Evolutionary conservation across 2,329 filamentous ascomycete species (phyloP).

Genomic region (Claviceps sp.): DNA sequence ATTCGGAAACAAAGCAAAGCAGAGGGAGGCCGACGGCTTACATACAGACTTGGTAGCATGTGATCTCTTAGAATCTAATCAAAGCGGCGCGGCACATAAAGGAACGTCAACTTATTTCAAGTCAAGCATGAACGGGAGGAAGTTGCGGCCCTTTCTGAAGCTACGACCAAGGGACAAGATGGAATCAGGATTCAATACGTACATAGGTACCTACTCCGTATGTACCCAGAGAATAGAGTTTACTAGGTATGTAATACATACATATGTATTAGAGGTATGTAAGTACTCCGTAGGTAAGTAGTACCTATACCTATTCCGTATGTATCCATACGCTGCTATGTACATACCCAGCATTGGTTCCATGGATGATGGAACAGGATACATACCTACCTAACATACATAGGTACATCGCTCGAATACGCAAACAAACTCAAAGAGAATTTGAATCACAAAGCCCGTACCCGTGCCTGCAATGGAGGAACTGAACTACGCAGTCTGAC

Average conservation of each 20-base stretch:
- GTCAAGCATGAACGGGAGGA: background rate
- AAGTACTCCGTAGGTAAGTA: too few relatives aligned
- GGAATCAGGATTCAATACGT: background rate
- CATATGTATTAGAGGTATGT: too few relatives aligned
- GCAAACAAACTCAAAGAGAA: background rate
- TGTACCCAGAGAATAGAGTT: background rate
- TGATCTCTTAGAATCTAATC: background rate
- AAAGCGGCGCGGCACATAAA: background rate
- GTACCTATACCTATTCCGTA: background rate
- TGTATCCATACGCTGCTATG: background rate
- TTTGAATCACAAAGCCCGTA: background rate
- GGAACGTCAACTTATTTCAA: background rate
- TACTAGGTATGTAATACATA: background rate
- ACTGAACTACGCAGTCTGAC: constrained; percentile 12
- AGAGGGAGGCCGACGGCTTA: background rate
- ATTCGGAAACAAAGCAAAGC: background rate
- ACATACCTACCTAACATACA: too few relatives aligned
- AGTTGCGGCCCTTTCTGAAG: too few relatives aligned
- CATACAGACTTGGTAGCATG: background rate
- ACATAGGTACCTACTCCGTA: too few relatives aligned
- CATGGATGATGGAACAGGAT: background rate
- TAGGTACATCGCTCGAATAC: too few relatives aligned
- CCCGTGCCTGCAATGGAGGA: background rate
- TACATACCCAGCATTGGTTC: too few relatives aligned
- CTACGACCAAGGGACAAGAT: too few relatives aligned